Conservation (phyloP, 2,329 filamentous ascomycete species). For the Gremmenia infestans region DNA sequence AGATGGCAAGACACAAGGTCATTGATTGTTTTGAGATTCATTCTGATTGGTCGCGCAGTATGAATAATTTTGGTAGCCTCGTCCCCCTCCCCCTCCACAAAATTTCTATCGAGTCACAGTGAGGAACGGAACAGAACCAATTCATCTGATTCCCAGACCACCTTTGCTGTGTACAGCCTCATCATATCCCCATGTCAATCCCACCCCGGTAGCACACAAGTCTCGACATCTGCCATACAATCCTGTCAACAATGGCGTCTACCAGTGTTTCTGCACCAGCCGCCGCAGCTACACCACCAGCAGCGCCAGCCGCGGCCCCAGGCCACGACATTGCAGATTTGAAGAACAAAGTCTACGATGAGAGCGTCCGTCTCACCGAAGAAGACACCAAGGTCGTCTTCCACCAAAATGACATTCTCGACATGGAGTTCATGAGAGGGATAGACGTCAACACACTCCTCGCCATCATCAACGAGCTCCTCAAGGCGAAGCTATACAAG, state of each 20-base stretch:
- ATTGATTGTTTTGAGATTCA: neutral
- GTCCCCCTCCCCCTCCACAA: neutral
- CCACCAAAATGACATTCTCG: conserved; percentile 53
- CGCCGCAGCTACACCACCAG: no score
- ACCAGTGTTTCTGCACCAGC: neutral
- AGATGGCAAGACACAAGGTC: neutral
- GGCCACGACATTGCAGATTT: conserved; percentile 20
- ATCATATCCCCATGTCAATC: conserved; percentile 16
- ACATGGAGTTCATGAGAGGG: conserved; percentile 52
- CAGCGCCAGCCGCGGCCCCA: neutral
- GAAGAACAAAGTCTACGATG: conserved; percentile 26
- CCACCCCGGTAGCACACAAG: conserved; percentile 13
- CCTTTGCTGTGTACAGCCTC: neutral
- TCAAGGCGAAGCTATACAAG: conserved; percentile 56
- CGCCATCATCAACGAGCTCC: conserved; percentile 51
- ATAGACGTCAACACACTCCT: conserved; percentile 51
- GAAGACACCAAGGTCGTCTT: conserved; percentile 37
- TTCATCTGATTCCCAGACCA: neutral
- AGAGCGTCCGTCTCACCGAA: conserved; percentile 18
- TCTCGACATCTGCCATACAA: conserved; percentile 5
- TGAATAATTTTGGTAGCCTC: neutral
- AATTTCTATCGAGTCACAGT: conserved; percentile 4
- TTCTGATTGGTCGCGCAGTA: no score
- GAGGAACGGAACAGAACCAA: neutral
- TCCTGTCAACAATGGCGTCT: conserved; percentile 13